Evolutionary conservation across 1,284 basidiomycete genomes (phyloP), one percentile per base, ranked within the genome.

Genomic region (Microbotryomycetes sp.): DNA sequence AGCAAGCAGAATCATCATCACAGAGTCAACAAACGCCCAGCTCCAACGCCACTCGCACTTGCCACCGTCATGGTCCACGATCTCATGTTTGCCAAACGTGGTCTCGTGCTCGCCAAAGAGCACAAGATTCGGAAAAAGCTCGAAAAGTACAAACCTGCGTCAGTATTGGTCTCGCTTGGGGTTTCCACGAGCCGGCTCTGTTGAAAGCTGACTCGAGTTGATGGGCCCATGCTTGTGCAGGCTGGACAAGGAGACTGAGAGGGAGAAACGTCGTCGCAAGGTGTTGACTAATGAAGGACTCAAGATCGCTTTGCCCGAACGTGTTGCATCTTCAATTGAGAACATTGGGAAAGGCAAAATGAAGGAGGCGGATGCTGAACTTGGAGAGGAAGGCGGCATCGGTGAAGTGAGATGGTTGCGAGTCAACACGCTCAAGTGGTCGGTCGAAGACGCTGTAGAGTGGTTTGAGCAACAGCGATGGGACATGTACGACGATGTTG

Each of bases 1-100:
- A 59, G 58, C 52, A 49, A 59, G 36, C 36, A 55, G 51, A 36
- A 59, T 32, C 32, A 19, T n/a, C 12, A 28, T 31, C 19, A 23
- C 29, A 49, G 36, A 9, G 16, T 31, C 2, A 56, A 59, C 45
- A 32, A 55, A 61, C 58, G 23, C 7, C 25, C 26, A 9, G 45
- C 28, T 14, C 62, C 62, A 50, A 64, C 65, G 15, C 67, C 67
- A 4, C 36, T 31, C n/a, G 58, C 53, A 23, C 81, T 94, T 53
- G 83, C 86, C 5, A 80, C 89, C 16, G 85, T 93, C 46, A 84
- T 96, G 30, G 83, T 92, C 3, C 92, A 96, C 70, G 92, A 97
- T 75, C 77, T 92, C 15, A 79, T 97, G 31, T 80, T 94, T 51
- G 81, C 86, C 19, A 77, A 82, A 22, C 87, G 89, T 22, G 74